Percentiles rank a stretch among this genome's conserved stretches.
These are phyloP conservation scores for Hydnomerulius pinastri DNA, from an alignment of 768 basidiomycete species.

Conservation along the genomic window DNA sequence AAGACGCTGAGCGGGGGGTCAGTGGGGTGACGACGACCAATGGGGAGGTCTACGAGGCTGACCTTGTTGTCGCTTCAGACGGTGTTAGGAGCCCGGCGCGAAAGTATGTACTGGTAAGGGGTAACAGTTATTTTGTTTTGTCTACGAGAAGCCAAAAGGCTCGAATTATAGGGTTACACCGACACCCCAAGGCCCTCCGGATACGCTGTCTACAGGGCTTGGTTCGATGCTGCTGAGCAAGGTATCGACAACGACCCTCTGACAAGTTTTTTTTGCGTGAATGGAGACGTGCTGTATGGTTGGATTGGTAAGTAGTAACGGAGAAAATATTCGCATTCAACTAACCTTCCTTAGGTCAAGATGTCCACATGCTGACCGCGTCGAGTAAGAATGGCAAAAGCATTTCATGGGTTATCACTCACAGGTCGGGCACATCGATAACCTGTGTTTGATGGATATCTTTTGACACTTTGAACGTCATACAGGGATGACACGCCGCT, in stretches of 20 bases:
- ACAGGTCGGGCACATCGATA: constrained; percentile 11
- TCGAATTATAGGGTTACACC: constrained; percentile 18
- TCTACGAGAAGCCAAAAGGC: background rate
- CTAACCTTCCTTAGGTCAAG: constrained; percentile 10
- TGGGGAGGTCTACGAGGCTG: constrained; percentile 17
- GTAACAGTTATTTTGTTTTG: too few species aligned
- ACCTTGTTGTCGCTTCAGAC: constrained; percentile 30
- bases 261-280: constrained; percentile 14
- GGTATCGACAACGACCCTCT: constrained; percentile 22
- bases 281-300: constrained; percentile 17
- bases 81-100: constrained; percentile 23
- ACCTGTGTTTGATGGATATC: background rate
- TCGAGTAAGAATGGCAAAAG: constrained; percentile 12
- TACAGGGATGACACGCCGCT: constrained; percentile 19
- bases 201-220: constrained; percentile 27
- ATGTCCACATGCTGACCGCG: constrained; percentile 20
- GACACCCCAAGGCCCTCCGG: constrained; percentile 24
- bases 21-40: constrained; percentile 14
- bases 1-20: background rate
- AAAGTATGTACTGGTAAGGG: constrained; percentile 19
- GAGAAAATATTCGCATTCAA: background rate
- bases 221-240: constrained; percentile 19
- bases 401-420: constrained; percentile 23
- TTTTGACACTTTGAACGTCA: background rate
- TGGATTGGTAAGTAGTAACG: constrained; percentile 21